Evolutionary conservation across 2,329 filamentous ascomycete species (phyloP).

Genomic region (Emericellopsis cladophorae): DNA sequence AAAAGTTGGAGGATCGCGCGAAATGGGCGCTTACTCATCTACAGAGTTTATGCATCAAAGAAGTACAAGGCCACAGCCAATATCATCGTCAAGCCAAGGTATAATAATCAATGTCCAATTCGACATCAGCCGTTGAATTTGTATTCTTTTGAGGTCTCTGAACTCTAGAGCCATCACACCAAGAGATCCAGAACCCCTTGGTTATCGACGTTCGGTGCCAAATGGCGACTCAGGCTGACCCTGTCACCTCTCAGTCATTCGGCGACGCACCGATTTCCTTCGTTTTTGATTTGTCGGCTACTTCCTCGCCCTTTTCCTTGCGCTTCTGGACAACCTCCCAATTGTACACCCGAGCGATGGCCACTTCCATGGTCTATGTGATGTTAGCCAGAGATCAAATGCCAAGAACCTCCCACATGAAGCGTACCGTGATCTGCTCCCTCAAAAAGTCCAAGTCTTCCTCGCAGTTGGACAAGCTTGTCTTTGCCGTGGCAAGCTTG

Average conservation of each 20-base stretch:
- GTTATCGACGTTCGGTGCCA: too few species aligned
- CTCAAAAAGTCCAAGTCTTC: conserved; percentile 92
- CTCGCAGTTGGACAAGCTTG: conserved; percentile 75
- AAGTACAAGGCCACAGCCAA: too few species aligned
- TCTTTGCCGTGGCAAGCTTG: conserved; percentile 69
- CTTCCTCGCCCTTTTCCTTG: conserved; percentile 69
- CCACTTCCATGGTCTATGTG: conserved; percentile 88
- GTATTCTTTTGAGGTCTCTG: too few species aligned
- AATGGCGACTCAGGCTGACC: too few species aligned
- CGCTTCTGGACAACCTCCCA: conserved; percentile 96
- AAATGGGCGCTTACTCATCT: neutral
- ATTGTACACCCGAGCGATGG: conserved; percentile 94
- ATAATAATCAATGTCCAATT: too few species aligned
- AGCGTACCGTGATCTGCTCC: conserved; percentile 83
- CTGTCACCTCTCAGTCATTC: conserved; percentile 7
- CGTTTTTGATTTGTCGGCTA: conserved; percentile 24
- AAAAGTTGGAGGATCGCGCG: neutral
- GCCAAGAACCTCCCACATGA: conserved; percentile 5
- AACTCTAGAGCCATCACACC: too few species aligned
- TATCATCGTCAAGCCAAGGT: too few species aligned
- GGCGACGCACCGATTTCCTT: conserved; percentile 21
- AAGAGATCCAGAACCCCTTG: too few species aligned
- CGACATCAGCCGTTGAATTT: too few species aligned
- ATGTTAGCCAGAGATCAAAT: conserved; percentile 4
- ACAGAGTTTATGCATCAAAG: too few species aligned